These are phyloP conservation scores for Colletotrichum plurivorum DNA, from an alignment of 2,329 filamentous ascomycete genomes.

Conservation along the genomic window DNA sequence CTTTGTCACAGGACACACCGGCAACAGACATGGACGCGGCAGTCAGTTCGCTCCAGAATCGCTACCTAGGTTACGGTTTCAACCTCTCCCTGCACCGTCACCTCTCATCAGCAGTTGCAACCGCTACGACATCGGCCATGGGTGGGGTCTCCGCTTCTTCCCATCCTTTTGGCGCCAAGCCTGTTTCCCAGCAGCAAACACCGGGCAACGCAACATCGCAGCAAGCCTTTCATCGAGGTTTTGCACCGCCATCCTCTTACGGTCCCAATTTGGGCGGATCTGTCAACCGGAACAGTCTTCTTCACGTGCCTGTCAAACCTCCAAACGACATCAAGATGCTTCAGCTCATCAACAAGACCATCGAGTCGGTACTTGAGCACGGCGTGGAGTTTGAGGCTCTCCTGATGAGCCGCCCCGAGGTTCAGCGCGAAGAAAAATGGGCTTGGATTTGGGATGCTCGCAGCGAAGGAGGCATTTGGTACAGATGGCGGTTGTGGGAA, in stretches of 20 bases:
- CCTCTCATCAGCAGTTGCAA: conserved; percentile 80
- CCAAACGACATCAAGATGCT: conserved; percentile 85
- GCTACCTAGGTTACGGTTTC: conserved; percentile 88
- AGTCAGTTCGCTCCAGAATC: conserved; percentile 84
- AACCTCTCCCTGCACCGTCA: conserved; percentile 86
- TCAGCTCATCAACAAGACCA: conserved; percentile 87
- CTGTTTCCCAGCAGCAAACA: conserved; percentile 62
- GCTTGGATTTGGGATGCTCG: conserved; percentile 93
- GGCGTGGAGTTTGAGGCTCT: conserved; percentile 92
- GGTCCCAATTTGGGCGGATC: conserved; percentile 55
- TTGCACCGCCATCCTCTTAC: conserved; percentile 84
- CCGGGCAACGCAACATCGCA: conserved; percentile 55
- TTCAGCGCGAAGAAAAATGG: conserved; percentile 91
- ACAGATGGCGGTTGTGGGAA: conserved; percentile 93
- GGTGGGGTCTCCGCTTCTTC: conserved; percentile 64
- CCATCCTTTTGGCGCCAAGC: conserved; percentile 85
- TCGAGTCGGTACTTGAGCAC: conserved; percentile 84
- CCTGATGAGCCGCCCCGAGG: conserved; percentile 87
- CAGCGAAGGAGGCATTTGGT: conserved; percentile 87
- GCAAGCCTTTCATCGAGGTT: conserved; percentile 69
- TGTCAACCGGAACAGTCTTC: conserved; percentile 61
- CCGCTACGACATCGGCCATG: conserved; percentile 55
- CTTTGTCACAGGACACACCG: conserved; percentile 83
- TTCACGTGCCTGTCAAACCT: conserved; percentile 80
- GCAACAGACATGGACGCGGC: conserved; percentile 86